phyloP scores from a whole-genome alignment of 1,284 basidiomycete species.

The Naganishia sp. region DNA sequence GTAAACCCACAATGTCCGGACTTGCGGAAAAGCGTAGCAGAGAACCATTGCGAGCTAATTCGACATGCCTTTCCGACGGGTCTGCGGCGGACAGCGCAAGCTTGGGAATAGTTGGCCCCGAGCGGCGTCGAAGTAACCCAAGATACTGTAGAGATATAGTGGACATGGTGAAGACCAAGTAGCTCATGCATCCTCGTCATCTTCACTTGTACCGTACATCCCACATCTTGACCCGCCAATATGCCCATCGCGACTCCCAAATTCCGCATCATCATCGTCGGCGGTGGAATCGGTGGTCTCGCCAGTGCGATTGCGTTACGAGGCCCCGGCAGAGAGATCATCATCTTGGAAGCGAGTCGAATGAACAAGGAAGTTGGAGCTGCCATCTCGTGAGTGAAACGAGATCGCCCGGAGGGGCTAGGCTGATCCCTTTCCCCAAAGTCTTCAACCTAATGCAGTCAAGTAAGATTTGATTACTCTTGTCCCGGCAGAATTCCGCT shows the following conservation, averaged over 20 bases:
- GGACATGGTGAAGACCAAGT: too few species aligned
- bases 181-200: too few species aligned
- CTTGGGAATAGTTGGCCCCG: too few species aligned
- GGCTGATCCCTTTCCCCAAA: not conserved
- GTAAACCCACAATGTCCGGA: too few species aligned
- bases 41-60: too few species aligned
- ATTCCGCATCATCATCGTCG: slow-evolving; percentile 26
- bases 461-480: not conserved
- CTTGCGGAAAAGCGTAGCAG: too few species aligned
- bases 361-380: slow-evolving; percentile 30
- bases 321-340: slow-evolving; percentile 12
- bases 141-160: too few species aligned
- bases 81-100: too few species aligned
- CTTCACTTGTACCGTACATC: too few species aligned
- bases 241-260: slow-evolving; percentile 13
- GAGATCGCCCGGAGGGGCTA: not conserved
- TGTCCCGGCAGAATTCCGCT: not conserved
- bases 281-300: slow-evolving; percentile 25
- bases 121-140: too few species aligned
- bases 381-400: slow-evolving; percentile 25
- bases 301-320: slow-evolving; percentile 16
- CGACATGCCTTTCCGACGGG: too few species aligned
- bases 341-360: slow-evolving; percentile 12
- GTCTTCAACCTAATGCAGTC: slow-evolving; percentile 28
- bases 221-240: not conserved